phyloP scores from a whole-genome alignment of 169 alveolate species.

The Babesia divergens region DNA sequence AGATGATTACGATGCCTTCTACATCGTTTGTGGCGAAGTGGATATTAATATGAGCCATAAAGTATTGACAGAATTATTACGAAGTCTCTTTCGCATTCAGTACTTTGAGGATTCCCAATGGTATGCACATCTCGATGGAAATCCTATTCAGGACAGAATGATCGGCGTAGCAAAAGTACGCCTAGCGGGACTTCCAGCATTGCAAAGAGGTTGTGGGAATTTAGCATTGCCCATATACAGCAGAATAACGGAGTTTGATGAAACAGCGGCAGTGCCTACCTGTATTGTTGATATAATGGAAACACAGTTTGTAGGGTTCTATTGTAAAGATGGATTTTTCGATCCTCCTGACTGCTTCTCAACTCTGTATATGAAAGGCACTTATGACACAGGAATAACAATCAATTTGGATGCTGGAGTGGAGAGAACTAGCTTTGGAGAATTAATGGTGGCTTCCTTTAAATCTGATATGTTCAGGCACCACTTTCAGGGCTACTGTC shows the following conservation, averaged over 20 bases:
- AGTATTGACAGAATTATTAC: not conserved
- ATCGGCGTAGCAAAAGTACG: not conserved
- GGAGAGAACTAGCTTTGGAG: too few species aligned
- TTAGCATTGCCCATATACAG: not conserved
- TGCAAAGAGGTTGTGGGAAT: conserved; percentile 21
- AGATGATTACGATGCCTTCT: not conserved
- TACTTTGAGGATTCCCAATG: not conserved
- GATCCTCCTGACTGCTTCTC: too few species aligned
- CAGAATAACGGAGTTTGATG: not conserved
- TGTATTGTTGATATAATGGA: conserved; percentile 37
- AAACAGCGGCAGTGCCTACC: not conserved
- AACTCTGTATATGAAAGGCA: too few species aligned
- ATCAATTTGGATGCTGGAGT: too few species aligned
- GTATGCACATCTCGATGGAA: not conserved
- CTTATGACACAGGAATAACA: too few species aligned
- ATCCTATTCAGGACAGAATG: too few species aligned
- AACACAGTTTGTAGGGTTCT: conserved; percentile 22
- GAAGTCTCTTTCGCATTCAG: too few species aligned
- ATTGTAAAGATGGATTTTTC: too few species aligned
- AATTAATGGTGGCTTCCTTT: too few species aligned
- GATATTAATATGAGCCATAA: not conserved
- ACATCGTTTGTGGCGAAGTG: not conserved
- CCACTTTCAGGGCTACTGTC: conserved; percentile 15
- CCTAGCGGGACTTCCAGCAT: not conserved
- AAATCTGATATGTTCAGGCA: too few species aligned